A percentile compares a stretch with the other conserved stretches of the same genome.
Conservation (phyloP, 2,329 filamentous ascomycete genomes). For the Paraphaeosphaeria sporulosa region DNA sequence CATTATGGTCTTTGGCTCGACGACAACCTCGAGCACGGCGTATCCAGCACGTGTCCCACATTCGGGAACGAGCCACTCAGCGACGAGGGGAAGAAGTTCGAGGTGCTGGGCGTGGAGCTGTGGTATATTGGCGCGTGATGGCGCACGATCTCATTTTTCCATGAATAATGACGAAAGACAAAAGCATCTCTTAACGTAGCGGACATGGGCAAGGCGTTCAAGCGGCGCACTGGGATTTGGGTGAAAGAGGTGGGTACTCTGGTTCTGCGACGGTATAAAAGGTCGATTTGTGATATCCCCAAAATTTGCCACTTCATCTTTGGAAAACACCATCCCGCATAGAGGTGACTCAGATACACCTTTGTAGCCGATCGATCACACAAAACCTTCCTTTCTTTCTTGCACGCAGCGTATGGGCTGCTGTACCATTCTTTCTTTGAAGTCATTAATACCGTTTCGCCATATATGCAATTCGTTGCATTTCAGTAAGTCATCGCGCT, state of each 20-base stretch:
- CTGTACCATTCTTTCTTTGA: too few species aligned
- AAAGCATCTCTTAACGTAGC: slow-evolving; percentile 1
- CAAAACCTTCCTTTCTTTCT: too few species aligned
- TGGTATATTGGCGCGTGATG: slow-evolving; percentile 78
- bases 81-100: slow-evolving; percentile 91
- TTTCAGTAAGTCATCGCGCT: too few species aligned
- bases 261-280: background rate
- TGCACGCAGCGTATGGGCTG: too few species aligned
- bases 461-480: too few species aligned
- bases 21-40: slow-evolving; percentile 80
- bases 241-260: background rate
- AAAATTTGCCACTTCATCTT: background rate
- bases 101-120: slow-evolving; percentile 86
- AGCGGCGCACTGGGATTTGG: background rate
- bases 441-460: too few species aligned
- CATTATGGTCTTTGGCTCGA: slow-evolving; percentile 95
- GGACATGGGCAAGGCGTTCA: slow-evolving; percentile 3
- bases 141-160: background rate
- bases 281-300: background rate
- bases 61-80: slow-evolving; percentile 96
- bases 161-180: background rate
- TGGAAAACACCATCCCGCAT: too few species aligned
- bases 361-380: too few species aligned
- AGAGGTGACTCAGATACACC: too few species aligned
- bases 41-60: slow-evolving; percentile 84